These are phyloP conservation scores for Dioszegia hungarica DNA, from an alignment of 768 basidiomycete species.

Conservation along the genomic window DNA sequence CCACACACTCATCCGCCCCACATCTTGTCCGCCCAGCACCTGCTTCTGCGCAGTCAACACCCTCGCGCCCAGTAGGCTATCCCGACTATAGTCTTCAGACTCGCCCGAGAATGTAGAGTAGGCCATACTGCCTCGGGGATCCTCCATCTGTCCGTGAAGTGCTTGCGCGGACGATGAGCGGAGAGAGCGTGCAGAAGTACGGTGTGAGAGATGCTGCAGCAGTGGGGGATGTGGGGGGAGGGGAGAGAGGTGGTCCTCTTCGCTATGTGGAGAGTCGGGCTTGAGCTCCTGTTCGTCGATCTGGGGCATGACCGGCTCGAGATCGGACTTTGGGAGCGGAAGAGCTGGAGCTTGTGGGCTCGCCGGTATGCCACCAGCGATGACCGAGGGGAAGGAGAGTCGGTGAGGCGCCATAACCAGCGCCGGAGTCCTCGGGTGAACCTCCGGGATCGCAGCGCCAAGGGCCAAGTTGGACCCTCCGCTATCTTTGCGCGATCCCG, in stretches of 20 bases:
- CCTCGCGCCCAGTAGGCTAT: background rate
- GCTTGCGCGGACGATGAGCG: background rate
- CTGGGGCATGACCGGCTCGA: too few species aligned
- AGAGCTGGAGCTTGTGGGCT: too few species aligned
- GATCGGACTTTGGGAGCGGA: too few species aligned
- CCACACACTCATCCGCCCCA: slow-evolving; percentile 4
- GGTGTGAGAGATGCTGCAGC: background rate
- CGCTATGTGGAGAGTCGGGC: background rate
- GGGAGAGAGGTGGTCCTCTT: background rate
- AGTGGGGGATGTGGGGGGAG: background rate
- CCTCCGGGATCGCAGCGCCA: too few species aligned
- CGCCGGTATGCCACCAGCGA: too few species aligned
- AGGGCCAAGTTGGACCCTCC: too few species aligned
- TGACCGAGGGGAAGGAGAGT: too few species aligned
- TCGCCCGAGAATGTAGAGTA: background rate
- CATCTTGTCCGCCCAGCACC: background rate
- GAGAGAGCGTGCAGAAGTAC: background rate
- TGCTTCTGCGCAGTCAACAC: slow-evolving; percentile 1
- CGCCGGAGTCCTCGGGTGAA: too few species aligned
- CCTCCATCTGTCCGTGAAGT: background rate
- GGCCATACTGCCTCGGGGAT: background rate
- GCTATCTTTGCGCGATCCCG: too few species aligned
- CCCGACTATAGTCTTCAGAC: background rate
- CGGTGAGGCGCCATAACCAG: too few species aligned
- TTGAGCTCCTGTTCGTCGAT: background rate